Base-by-base conservation (phyloP, 2,329 filamentous ascomycete species). In the Pseudohalonectria lignicola region DNA sequence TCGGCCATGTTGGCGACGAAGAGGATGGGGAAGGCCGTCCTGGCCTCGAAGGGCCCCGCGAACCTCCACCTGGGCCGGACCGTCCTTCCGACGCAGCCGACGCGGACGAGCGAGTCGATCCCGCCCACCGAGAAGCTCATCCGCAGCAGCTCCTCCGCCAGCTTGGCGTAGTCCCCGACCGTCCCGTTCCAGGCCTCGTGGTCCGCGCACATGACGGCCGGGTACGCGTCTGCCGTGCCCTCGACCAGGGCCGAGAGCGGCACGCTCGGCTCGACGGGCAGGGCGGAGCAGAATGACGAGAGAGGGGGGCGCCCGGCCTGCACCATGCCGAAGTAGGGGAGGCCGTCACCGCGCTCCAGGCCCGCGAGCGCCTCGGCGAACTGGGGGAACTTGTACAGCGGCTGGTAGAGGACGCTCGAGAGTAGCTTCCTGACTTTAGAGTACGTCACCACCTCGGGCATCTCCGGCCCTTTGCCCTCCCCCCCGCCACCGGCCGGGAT, bases 401-500 rank as follows among this genome's bases (percentile, higher is more conserved):
- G 69, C 29, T 55, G 54, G 47, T 73, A 73, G 19, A 72, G 48
- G 3, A 57, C 51, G 2, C 54, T 52, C 5, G 61, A 59, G 13
- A 67, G 59, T 8, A 69, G 53, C 7, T 53, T 50, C 46, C 66
- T 64, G 26, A 73, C 45, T 36, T 61, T 60, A 26, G 61, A 64
- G 54, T 69, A 71, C 2, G 67, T 71, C 37, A 74, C 51, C n/a
- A 73, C 47, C 40, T 63, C 55, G 0, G 69, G 68, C 20, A 71
- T 53, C 16, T 59, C 58, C 0, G 62, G 59, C 0, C 59, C 60
- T 0, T 33, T 23, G 2, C 43, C 40, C 25, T 34, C 17, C 39
- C 43, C 18, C 34, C 34, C 7, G 4, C 4, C 21, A 4, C 10
- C 29, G 1, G 54, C 47, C 0, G 59, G 51, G 10, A 71, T 44